These are phyloP conservation scores for Phaeotremella fagi DNA, from an alignment of 768 basidiomycete species.

Conservation along the genomic window DNA sequence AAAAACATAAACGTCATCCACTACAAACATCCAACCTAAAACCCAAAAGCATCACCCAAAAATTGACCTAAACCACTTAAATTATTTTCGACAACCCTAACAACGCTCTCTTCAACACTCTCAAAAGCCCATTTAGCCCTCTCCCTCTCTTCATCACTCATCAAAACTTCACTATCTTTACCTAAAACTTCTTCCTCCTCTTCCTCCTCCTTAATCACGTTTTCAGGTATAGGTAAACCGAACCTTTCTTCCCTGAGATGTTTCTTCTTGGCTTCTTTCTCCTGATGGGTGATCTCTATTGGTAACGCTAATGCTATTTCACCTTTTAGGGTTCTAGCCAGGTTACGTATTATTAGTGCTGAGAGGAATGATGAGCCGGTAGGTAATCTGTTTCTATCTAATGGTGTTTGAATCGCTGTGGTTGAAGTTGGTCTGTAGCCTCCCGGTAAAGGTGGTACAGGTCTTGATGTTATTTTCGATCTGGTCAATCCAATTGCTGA, in stretches of 20 bases:
- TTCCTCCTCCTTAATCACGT: constrained; percentile 70
- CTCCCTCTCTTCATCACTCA: constrained; percentile 62
- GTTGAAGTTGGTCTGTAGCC: constrained; percentile 56
- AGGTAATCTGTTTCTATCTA: constrained; percentile 66
- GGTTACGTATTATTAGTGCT: constrained; percentile 72
- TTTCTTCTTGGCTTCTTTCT: constrained; percentile 22
- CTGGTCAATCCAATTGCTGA: constrained; percentile 1
- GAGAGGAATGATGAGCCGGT: constrained; percentile 58
- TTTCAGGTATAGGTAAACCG: constrained; percentile 66
- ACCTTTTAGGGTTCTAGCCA: constrained; percentile 66
- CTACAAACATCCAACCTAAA: constrained; percentile 13
- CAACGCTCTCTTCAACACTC: constrained; percentile 58
- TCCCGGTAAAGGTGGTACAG: constrained; percentile 66
- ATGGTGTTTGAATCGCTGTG: constrained; percentile 30
- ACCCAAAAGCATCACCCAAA: constrained; percentile 33
- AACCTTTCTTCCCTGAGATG: constrained; percentile 70
- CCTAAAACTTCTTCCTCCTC: constrained; percentile 53
- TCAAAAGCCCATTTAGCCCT: constrained; percentile 69
- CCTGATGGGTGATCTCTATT: constrained; percentile 7
- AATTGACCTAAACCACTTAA: constrained; percentile 31
- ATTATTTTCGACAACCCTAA: constrained; percentile 53
- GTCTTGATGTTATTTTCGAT: constrained; percentile 57
- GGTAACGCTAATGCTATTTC: constrained; percentile 21
- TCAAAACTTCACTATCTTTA: constrained; percentile 13
- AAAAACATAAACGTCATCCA: neutral